Evolutionary conservation across 2,329 filamentous ascomycete genomes (phyloP).

Genomic region (Nemania sp.): DNA sequence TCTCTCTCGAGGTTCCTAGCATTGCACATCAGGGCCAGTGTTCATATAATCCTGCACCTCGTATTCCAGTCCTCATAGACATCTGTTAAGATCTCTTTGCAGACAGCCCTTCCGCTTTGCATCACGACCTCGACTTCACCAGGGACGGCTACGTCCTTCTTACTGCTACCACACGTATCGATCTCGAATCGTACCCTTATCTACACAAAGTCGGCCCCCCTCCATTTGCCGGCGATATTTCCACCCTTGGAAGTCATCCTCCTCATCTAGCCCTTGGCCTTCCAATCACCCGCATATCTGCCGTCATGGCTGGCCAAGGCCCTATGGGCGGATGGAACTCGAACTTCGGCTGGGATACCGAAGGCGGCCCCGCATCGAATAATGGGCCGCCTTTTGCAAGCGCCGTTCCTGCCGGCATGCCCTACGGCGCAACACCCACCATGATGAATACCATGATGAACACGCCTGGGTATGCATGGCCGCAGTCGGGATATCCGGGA

Average conservation of each 20-base stretch:
- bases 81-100: neutral
- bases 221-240: neutral
- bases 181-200: constrained; percentile 11
- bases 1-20: neutral
- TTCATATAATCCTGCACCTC: neutral
- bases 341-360: constrained; percentile 37
- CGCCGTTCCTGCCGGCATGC: neutral
- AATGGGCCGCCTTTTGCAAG: neutral
- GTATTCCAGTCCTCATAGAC: neutral
- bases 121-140: neutral
- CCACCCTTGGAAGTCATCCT: neutral
- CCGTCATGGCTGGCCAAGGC: constrained; percentile 24
- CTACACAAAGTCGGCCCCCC: neutral
- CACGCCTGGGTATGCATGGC: neutral
- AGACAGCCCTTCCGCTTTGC: neutral
- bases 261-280: too few relatives aligned
- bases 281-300: neutral
- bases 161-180: neutral
- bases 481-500: neutral
- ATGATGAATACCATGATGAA: neutral
- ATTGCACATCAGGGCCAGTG: neutral
- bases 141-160: constrained; percentile 19
- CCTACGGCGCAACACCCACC: neutral
- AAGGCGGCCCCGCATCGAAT: constrained; percentile 16
- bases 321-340: constrained; percentile 35